Percentiles rank a stretch among this genome's conserved stretches.
Evolutionary conservation across 495 filamentous ascomycete genomes (phyloP).

Genomic region (Podospora fimiseda): DNA sequence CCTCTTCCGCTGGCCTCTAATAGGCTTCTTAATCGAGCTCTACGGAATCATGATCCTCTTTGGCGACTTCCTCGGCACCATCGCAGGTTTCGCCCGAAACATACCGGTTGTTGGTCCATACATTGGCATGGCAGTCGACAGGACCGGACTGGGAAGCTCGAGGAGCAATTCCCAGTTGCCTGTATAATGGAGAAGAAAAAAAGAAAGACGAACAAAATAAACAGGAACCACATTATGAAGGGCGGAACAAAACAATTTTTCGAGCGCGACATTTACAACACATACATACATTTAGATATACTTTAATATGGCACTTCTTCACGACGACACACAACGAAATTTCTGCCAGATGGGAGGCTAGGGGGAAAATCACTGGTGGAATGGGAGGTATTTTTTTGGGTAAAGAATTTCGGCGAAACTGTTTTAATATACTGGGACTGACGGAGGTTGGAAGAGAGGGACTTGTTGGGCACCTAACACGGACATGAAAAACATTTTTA

Average conservation of each 20-base stretch:
- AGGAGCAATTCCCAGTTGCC: conserved; percentile 70
- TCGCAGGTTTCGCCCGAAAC: conserved; percentile 77
- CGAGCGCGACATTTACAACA: not conserved
- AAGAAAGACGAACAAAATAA: not conserved
- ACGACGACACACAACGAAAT: not conserved
- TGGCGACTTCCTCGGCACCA: conserved; percentile 92
- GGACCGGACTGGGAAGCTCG: conserved; percentile 46
- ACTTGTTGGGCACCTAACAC: no score
- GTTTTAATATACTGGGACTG: not conserved
- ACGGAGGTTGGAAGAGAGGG: no score
- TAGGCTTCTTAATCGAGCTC: conserved; percentile 83
- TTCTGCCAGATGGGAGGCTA: not conserved
- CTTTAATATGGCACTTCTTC: no score
- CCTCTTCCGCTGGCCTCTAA: conserved; percentile 76
- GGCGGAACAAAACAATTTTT: not conserved
- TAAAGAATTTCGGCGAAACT: not conserved
- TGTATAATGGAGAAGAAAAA: conserved; percentile 52
- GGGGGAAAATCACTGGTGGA: not conserved
- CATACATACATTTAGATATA: not conserved
- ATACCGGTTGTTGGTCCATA: conserved; percentile 82
- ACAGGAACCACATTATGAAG: not conserved
- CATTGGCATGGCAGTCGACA: conserved; percentile 62
- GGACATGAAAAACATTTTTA: no score
- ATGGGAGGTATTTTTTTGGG: not conserved
- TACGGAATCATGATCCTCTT: conserved; percentile 93